These are phyloP conservation scores for Stereum hirsutum DNA, from an alignment of 1,284 basidiomycete species.

Conservation along the genomic window DNA sequence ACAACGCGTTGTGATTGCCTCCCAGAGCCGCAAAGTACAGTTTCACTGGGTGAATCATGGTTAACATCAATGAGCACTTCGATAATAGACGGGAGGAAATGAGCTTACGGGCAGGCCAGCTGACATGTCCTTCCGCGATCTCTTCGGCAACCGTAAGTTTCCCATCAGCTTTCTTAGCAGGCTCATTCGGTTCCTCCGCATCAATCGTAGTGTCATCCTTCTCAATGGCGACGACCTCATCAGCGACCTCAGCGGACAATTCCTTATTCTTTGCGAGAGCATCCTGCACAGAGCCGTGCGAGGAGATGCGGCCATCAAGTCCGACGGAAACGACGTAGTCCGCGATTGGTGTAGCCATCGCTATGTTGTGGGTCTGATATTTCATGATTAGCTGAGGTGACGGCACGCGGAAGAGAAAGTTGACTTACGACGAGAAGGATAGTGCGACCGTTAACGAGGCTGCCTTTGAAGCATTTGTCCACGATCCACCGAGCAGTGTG, in stretches of 20 bases:
- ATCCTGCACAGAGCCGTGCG: constrained; percentile 36
- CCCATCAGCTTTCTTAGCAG: constrained; percentile 20
- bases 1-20: constrained; percentile 19
- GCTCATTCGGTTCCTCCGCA: constrained; percentile 18
- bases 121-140: constrained; percentile 45
- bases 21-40: constrained; percentile 21
- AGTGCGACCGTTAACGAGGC: constrained; percentile 60
- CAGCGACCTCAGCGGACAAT: constrained; percentile 28
- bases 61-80: not conserved
- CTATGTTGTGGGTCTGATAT: constrained; percentile 54
- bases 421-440: constrained; percentile 59
- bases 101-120: constrained; percentile 31
- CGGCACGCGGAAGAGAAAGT: not conserved
- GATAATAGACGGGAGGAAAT: too few relatives aligned
- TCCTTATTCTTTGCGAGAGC: constrained; percentile 29
- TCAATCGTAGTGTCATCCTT: constrained; percentile 28
- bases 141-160: constrained; percentile 54
- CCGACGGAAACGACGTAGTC: constrained; percentile 54
- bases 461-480: constrained; percentile 64
- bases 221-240: constrained; percentile 26
- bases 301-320: constrained; percentile 37
- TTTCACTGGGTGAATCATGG: constrained; percentile 14
- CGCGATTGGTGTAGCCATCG: constrained; percentile 50
- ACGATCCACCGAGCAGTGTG: constrained; percentile 73
- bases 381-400: not conserved